phyloP scores from a whole-genome alignment of 176 grass and related monocot genomes.

The Eremochloa ophiuroides region DNA sequence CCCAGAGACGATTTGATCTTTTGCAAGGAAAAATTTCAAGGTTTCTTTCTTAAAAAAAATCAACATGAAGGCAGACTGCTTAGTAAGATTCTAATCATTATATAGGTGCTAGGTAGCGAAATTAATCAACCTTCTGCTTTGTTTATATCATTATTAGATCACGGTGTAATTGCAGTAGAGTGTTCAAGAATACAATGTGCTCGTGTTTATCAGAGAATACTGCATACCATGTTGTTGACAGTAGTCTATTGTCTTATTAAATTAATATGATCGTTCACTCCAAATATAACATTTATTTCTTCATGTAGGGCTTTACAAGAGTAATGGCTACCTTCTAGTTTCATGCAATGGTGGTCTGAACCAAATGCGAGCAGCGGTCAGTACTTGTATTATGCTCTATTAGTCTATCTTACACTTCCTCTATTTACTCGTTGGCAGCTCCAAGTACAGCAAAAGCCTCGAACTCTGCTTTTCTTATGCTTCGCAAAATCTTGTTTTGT shows the following conservation, averaged over 20 bases:
- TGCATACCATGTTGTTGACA: background rate
- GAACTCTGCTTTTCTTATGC: slow-evolving; percentile 13
- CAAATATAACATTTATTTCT: slow-evolving; percentile 5
- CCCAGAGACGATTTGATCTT: slow-evolving; percentile 3
- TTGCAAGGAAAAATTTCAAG: slow-evolving; percentile 9
- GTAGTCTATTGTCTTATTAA: background rate
- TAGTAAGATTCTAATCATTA: background rate
- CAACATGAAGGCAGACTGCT: background rate
- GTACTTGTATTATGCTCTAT: slow-evolving; percentile 10
- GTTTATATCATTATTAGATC: background rate
- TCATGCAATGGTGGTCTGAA: slow-evolving; percentile 97
- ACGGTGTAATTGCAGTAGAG: background rate
- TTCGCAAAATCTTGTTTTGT: slow-evolving; percentile 28
- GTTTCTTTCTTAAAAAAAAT: background rate
- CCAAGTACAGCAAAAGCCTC: background rate
- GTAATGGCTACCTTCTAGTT: slow-evolving; percentile 81
- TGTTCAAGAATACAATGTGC: slow-evolving; percentile 14
- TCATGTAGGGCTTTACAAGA: slow-evolving; percentile 75
- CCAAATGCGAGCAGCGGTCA: slow-evolving; percentile 92
- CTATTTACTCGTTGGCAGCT: background rate
- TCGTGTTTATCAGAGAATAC: slow-evolving; percentile 3
- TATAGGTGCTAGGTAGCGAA: background rate
- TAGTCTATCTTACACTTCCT: background rate
- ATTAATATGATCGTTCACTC: background rate
- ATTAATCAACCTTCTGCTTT: background rate